Conservation (phyloP, 2,329 filamentous ascomycete species). For the Aspergillus sp. region DNA sequence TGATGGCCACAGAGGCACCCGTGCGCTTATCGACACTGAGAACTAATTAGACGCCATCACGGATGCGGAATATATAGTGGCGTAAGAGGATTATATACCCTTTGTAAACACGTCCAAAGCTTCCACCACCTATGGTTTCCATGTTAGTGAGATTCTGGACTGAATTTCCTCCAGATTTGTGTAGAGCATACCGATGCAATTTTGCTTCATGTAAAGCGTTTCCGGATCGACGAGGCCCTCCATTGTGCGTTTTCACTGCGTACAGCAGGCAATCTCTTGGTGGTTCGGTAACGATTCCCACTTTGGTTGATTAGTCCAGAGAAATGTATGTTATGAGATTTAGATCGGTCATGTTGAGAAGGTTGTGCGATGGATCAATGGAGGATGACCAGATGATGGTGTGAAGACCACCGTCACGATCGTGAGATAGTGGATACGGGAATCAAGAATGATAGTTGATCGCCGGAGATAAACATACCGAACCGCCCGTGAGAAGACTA, state of each 20-base stretch:
- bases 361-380: background rate
- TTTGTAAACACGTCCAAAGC: conserved; percentile 98
- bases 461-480: conserved; percentile 4
- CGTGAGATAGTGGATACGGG: background rate
- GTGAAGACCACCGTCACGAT: background rate
- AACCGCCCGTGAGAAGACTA: background rate
- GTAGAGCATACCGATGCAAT: conserved; percentile 70
- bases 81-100: conserved; percentile 57
- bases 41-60: conserved; percentile 8
- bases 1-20: conserved; percentile 93
- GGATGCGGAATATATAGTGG: conserved; percentile 1
- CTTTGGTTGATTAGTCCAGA: background rate
- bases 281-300: background rate
- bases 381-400: background rate
- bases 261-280: background rate
- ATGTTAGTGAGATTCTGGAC: background rate
- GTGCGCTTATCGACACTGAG: conserved; percentile 84
- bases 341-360: too few species aligned
- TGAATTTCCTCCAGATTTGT: background rate
- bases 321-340: background rate
- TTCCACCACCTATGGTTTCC: conserved; percentile 72
- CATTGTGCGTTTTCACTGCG: conserved; percentile 27
- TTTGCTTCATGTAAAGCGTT: conserved; percentile 88
- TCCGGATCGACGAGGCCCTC: conserved; percentile 74
- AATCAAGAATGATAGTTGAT: conserved; percentile 3